A percentile compares a stretch with the other conserved stretches of the same genome.
Conservation (phyloP, 257 asterid species). For the Solanum clarkiae region DNA sequence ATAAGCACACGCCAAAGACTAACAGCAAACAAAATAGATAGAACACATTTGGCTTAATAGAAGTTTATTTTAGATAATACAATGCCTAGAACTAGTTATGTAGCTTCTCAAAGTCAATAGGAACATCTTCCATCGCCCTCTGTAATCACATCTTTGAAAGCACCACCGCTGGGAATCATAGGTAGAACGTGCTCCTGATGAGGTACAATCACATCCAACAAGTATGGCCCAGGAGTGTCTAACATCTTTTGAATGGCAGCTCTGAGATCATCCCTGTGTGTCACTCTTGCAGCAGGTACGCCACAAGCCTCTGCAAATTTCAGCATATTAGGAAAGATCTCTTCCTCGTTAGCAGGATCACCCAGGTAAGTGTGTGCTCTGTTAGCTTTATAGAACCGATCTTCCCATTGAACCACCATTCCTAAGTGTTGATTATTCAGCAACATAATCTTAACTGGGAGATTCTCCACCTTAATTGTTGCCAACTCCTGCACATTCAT, state of each 20-base stretch:
- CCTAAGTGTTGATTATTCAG: conserved; percentile 8
- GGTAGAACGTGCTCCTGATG: conserved; percentile 7
- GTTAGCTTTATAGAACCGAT: conserved; percentile 7
- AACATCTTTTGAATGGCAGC: conserved; percentile 3
- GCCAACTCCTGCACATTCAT: conserved; percentile 8
- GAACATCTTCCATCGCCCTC: conserved; percentile 6
- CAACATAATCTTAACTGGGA: conserved; percentile 3
- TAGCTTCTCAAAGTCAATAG: background rate
- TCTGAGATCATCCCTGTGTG: background rate
- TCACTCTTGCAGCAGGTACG: conserved; percentile 5
- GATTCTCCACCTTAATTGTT: conserved; percentile 2
- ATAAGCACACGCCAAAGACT: background rate
- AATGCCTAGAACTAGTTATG: background rate
- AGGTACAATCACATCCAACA: conserved; percentile 8
- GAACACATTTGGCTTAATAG: background rate
- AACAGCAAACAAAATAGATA: background rate
- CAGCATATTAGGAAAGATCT: conserved; percentile 7
- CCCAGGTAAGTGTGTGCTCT: conserved; percentile 6
- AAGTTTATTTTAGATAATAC: background rate
- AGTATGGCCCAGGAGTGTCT: conserved; percentile 8
- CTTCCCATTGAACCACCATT: conserved; percentile 11
- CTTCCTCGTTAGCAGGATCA: background rate
- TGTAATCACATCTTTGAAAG: conserved; percentile 5
- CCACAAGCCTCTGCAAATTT: conserved; percentile 9
- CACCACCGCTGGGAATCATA: conserved; percentile 7